Conservation (phyloP, 352 stramenopile genomes). For the Pythium utonaiense region DNA sequence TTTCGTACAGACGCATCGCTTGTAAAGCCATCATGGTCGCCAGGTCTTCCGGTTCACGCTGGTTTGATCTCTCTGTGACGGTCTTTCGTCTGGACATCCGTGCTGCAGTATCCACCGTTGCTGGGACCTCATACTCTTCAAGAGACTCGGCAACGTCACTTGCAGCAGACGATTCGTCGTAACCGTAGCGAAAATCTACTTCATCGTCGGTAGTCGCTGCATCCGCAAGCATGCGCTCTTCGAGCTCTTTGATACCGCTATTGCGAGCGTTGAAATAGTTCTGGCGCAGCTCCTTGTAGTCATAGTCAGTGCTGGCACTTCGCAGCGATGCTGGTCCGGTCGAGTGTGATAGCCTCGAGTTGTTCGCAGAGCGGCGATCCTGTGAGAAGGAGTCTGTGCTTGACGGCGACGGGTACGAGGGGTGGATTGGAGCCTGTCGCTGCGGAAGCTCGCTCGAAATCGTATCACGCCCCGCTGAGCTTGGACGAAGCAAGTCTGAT, state of each 20-base stretch:
- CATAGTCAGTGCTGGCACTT: neutral
- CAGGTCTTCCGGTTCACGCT: constrained; percentile 30
- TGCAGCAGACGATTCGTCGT: constrained; percentile 11
- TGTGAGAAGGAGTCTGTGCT: constrained; percentile 17
- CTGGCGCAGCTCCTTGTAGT: constrained; percentile 18
- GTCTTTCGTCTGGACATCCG: constrained; percentile 7
- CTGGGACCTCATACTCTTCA: constrained; percentile 23
- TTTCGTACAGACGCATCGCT: constrained; percentile 76
- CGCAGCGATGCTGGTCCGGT: neutral
- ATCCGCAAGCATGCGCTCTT: constrained; percentile 14
- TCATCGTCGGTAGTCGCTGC: constrained; percentile 15
- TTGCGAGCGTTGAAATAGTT: constrained; percentile 29
- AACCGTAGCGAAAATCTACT: constrained; percentile 25
- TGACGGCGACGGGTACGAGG: constrained; percentile 12
- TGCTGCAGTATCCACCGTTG: neutral
- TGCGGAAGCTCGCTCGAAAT: constrained; percentile 4
- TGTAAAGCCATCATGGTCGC: constrained; percentile 67
- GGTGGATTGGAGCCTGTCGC: neutral
- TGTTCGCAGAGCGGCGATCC: constrained; percentile 2
- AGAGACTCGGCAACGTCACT: constrained; percentile 18
- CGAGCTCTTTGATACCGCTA: constrained; percentile 22
- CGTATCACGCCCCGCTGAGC: neutral
- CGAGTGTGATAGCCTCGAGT: neutral
- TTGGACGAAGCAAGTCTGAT: constrained; percentile 1
- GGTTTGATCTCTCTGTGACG: neutral